Conservation (phyloP, 2,329 filamentous ascomycete genomes). For the Fusarium brevicatenulatum region DNA sequence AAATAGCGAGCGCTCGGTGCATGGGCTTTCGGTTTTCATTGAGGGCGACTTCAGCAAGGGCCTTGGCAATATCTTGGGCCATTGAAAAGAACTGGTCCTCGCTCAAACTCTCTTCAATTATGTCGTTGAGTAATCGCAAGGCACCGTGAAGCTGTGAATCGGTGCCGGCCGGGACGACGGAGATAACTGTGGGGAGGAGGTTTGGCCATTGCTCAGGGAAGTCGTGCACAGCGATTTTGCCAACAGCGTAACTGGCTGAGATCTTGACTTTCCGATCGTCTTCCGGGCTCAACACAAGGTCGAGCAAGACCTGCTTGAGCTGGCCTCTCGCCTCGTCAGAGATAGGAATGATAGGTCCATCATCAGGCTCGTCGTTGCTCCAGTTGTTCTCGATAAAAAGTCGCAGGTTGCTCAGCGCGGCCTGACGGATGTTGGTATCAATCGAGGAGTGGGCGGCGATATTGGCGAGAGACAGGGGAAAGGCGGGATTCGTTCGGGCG, state of each 20-base stretch:
- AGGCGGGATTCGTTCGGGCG: conserved; percentile 74
- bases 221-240: conserved; percentile 93
- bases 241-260: conserved; percentile 82
- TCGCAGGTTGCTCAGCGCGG: conserved; percentile 82
- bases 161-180: conserved; percentile 77
- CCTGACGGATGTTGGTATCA: conserved; percentile 80
- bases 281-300: conserved; percentile 77
- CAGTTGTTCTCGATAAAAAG: conserved; percentile 87
- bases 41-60: conserved; percentile 83
- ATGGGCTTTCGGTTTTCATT: conserved; percentile 78
- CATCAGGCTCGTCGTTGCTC: conserved; percentile 79
- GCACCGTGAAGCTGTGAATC: conserved; percentile 89
- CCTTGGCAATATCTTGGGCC: conserved; percentile 84
- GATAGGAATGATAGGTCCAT: conserved; percentile 70
- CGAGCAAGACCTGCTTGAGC: conserved; percentile 78
- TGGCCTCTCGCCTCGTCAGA: conserved; percentile 77
- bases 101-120: conserved; percentile 92
- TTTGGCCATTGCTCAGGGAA: conserved; percentile 96
- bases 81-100: conserved; percentile 96
- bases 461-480: conserved; percentile 81
- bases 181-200: conserved; percentile 82
- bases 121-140: conserved; percentile 84
- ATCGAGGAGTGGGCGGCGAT: conserved; percentile 82
- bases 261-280: conserved; percentile 88
- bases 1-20: conserved; percentile 85